Percentiles rank a stretch among this genome's conserved stretches.
Conservation (phyloP, 2,329 filamentous ascomycete genomes). For the Aspergillus tanneri region DNA sequence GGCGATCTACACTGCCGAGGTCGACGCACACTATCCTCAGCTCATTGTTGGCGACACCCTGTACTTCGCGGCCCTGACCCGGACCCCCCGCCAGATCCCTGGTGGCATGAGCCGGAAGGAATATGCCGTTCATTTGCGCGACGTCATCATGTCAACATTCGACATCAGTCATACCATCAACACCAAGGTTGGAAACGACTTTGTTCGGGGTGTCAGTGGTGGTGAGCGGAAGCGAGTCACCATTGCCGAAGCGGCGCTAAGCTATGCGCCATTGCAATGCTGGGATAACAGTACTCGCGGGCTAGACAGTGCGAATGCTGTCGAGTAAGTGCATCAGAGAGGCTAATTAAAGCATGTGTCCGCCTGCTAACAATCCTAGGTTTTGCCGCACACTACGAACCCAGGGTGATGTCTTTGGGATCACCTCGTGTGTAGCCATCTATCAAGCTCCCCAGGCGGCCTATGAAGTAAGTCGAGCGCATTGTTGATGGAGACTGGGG, state of each 20-base stretch:
- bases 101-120: slow-evolving; percentile 1
- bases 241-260: slow-evolving; percentile 7
- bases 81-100: slow-evolving; percentile 10
- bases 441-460: slow-evolving; percentile 49
- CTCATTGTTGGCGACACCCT: slow-evolving; percentile 7
- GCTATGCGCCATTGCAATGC: slow-evolving; percentile 4
- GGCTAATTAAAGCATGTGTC: no score
- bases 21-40: slow-evolving; percentile 3
- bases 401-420: slow-evolving; percentile 44
- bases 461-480: slow-evolving; percentile 18
- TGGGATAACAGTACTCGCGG: slow-evolving; percentile 34
- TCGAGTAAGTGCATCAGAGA: no score
- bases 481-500: no score
- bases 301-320: slow-evolving; percentile 50
- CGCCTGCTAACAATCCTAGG: no score
- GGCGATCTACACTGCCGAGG: slow-evolving; percentile 65
- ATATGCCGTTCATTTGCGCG: slow-evolving; percentile 7
- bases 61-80: slow-evolving; percentile 12
- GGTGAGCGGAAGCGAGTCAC: slow-evolving; percentile 13
- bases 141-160: slow-evolving; percentile 14
- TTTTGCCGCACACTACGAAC: slow-evolving; percentile 50
- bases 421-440: slow-evolving; percentile 50
- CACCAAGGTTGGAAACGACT: slow-evolving; percentile 10
- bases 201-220: slow-evolving; percentile 10
- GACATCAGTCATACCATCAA: slow-evolving; percentile 8